Base-by-base conservation (phyloP, 2,329 filamentous ascomycete genomes). In the Fusarium zealandicum region DNA sequence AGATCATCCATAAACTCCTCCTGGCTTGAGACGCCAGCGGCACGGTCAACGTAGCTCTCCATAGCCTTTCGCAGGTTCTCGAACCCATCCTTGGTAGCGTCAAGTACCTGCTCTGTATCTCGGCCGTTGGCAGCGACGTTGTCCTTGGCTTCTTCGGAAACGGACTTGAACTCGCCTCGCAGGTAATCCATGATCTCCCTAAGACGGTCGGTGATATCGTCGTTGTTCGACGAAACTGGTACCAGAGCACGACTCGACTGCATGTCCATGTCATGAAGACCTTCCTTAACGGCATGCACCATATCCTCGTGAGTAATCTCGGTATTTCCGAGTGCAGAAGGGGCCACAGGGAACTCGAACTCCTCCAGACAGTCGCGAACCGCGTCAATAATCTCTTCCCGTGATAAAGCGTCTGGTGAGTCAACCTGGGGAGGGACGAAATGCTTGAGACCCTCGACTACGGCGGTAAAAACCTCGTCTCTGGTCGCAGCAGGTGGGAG, bases 321-420 rank as follows among this genome's bases (percentile, higher is more conserved):
- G n/a, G 83, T 81, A 22, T 74, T 76, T 7, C 79, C 78, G 17
- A 80, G 71, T 22, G 82, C 80, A 11, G 83, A 81, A 1, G 82
- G 79, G 4, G 85, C 82, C 17, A 86, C 78, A 1, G 88, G 87
- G 61, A 90, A 90, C 67, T 93, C 90, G 61, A 95, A 90, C 61
- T 92, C 90, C 63, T 96, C 90, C 4, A 98, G 78, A 57, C 90
- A 96, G 71, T 96, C 91, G 20, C 90, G 86, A 17, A 98, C 90
- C 3, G 90, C 90, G 42, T 88, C 85, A 5, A 96, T 82, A 17
- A 97, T 87, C 65, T 96, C 93, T 44, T 96, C 91, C 38, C 89
- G 84, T 0, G 92, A 90, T 42, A 93, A 80, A 7, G 78, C 82
- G 1, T 86, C 81, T 25, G 90, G 85, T 1, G 85, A 85, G 39